A percentile compares a stretch with the other conserved stretches of the same genome.
These are phyloP conservation scores for Fusarium bactridioides DNA, from an alignment of 2,329 filamentous ascomycete genomes.

Conservation along the genomic window DNA sequence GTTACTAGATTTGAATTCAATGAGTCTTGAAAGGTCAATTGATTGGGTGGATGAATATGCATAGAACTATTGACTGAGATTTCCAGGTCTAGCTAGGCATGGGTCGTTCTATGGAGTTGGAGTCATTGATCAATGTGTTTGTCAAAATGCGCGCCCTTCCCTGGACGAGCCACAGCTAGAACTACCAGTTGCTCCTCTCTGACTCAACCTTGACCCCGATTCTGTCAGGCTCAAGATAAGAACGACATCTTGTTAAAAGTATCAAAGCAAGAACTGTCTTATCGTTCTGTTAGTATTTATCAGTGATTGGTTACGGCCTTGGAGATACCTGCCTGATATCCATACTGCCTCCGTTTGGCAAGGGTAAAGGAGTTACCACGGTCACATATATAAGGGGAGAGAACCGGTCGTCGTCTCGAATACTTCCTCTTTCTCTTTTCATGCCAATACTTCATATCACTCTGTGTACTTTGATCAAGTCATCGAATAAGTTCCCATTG, in stretches of 20 bases:
- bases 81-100: neutral
- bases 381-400: neutral
- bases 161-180: neutral
- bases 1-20: constrained; percentile 12
- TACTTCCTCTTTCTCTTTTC: too few species aligned
- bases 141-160: neutral
- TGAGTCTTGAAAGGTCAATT: neutral
- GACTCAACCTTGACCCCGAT: neutral
- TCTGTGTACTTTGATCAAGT: neutral
- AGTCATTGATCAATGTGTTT: neutral
- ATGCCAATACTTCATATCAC: too few species aligned
- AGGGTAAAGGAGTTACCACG: neutral
- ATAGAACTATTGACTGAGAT: neutral
- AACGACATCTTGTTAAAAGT: neutral
- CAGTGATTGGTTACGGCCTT: neutral
- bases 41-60: neutral
- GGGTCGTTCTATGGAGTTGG: too few species aligned
- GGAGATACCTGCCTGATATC: neutral
- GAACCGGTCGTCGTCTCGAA: too few species aligned
- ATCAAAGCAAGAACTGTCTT: neutral
- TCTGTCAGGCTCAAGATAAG: neutral
- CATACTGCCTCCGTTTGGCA: neutral
- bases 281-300: neutral
- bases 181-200: neutral
- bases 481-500: too few species aligned